Percentiles rank a stretch among this genome's conserved stretches.
phyloP scores from a whole-genome alignment of 768 basidiomycete species.

The Boletus tylopilopsis region DNA sequence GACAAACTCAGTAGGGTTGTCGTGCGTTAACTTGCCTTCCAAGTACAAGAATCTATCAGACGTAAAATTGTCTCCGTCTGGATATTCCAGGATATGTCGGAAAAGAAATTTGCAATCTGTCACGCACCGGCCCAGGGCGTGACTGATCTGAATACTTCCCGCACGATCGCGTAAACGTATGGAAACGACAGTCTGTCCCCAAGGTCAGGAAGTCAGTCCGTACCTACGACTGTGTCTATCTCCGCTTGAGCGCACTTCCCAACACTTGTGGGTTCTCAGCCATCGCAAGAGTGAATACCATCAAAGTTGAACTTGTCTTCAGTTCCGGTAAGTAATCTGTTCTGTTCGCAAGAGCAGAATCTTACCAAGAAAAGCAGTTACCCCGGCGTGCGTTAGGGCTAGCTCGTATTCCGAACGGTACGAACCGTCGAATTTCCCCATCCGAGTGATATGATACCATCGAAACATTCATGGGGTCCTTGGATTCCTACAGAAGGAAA shows the following conservation, averaged over 20 bases:
- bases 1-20: background rate
- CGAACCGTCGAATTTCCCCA: background rate
- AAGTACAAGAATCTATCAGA: background rate
- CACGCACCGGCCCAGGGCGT: background rate
- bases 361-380: background rate
- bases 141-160: background rate
- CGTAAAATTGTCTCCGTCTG: background rate
- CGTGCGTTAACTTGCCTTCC: background rate
- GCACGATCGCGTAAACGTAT: background rate
- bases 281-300: background rate
- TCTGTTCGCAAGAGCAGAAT: background rate
- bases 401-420: background rate
- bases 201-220: background rate
- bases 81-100: background rate
- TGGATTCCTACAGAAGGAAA: background rate
- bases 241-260: background rate
- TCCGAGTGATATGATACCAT: background rate
- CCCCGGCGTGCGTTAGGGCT: background rate
- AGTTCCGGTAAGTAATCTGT: background rate
- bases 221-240: background rate
- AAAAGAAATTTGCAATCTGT: no score
- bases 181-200: background rate
- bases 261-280: background rate
- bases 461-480: background rate
- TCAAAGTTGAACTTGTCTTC: background rate